Percentiles rank a stretch among this genome's conserved stretches.
These are phyloP conservation scores for Schizophyllum commune DNA, from an alignment of 1,284 basidiomycete genomes.

Conservation along the genomic window DNA sequence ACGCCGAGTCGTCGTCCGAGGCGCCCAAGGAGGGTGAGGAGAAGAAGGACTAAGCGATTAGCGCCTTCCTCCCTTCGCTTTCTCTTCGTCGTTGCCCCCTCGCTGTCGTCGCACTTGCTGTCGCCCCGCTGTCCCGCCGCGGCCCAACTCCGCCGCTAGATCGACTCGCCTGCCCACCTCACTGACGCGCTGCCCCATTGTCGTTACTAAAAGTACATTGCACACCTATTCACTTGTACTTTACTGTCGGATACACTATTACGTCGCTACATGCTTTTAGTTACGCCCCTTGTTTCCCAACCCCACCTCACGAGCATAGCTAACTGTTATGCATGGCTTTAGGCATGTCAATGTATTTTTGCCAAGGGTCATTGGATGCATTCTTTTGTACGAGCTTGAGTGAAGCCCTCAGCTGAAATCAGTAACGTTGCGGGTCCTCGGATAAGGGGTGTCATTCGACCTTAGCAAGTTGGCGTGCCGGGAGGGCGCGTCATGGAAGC, in stretches of 20 bases:
- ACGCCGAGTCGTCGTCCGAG: slow-evolving; percentile 49
- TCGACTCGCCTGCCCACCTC: background rate
- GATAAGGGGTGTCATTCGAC: background rate
- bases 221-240: background rate
- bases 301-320: background rate
- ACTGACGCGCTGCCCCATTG: background rate
- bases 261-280: background rate
- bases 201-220: background rate
- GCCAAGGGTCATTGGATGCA: background rate
- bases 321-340: background rate
- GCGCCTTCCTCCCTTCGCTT: slow-evolving; percentile 1
- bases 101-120: background rate
- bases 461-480: no score
- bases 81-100: slow-evolving; percentile 3
- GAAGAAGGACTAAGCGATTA: slow-evolving; percentile 59
- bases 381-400: background rate
- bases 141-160: background rate
- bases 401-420: background rate
- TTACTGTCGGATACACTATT: background rate
- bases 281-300: background rate
- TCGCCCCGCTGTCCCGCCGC: background rate
- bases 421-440: no score
- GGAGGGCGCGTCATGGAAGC: no score
- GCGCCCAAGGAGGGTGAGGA: slow-evolving; percentile 46
- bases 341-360: background rate